Evolutionary conservation across 257 asterid species (phyloP).

Genomic region (Solanum habrochaites): DNA sequence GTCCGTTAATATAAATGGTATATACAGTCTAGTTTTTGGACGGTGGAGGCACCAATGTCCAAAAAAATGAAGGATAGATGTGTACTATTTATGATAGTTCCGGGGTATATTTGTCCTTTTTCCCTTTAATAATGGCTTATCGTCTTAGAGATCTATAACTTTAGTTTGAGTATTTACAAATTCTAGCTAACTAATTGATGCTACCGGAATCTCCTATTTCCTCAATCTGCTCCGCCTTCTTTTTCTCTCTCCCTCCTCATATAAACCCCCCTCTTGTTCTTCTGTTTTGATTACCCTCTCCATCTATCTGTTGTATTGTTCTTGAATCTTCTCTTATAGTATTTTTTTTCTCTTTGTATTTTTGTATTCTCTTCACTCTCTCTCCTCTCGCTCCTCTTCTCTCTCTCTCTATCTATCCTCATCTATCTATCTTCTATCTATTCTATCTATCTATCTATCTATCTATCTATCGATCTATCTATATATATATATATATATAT

Average conservation of each 20-base stretch:
- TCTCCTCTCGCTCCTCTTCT: too few species aligned
- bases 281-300: neutral
- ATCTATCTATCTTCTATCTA: too few species aligned
- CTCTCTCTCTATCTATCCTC: fast-evolving
- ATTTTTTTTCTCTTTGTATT: neutral
- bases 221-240: neutral
- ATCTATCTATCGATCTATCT: too few species aligned
- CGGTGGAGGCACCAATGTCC: too few species aligned
- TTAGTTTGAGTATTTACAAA: neutral
- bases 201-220: neutral
- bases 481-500: too few species aligned
- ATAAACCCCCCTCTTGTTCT: neutral
- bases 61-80: too few species aligned
- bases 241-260: neutral
- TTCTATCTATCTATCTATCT: too few species aligned
- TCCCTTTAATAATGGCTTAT: neutral
- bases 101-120: too few species aligned
- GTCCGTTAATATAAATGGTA: too few species aligned
- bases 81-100: too few species aligned
- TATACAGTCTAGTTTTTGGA: too few species aligned
- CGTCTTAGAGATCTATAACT: neutral
- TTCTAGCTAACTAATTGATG: neutral
- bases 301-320: neutral
- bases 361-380: neutral
- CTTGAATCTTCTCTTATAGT: too few species aligned